Evolutionary conservation across 768 basidiomycete genomes (phyloP), one percentile per base, ranked within the genome.

Genomic region (Pleurotus platypus): DNA sequence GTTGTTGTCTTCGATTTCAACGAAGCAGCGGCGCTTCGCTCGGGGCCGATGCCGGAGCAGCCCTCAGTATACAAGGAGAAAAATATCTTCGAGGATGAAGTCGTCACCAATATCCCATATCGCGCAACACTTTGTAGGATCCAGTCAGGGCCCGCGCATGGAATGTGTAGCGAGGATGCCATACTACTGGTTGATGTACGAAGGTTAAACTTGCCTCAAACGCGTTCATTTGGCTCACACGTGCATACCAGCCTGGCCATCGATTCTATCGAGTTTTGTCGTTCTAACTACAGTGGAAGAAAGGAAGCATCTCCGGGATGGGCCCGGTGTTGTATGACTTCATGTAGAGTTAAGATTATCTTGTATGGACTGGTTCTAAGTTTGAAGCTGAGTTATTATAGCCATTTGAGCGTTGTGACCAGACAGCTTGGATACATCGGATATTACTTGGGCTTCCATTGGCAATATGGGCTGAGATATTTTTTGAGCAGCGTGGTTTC

Each of bases 81-180:
- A n/a, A 62, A 62, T 45, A 63, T 80, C 39, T 86, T 84, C 61
- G 56, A 57, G 30, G 64, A 68, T 1, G 66, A 71, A 51, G 73
- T 84, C 26, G 59, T 60, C 26, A 84, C 83, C 18, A 67, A 64
- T 35, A 63, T 85, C 51, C 80, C 82, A 35, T 84, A 76, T 64
- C 72, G 76, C 24, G 27, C 20, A 5, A n/a, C 22, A 3, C 7
- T 22, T 3, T 16, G 24, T 38, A 40, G n/a, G 37, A 63, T 77
- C 16, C 69, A 67, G 56, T 66, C 62, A 5, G 56, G 69, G 47
- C 39, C 59, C 11, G 38, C 77, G 54, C 64, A 64, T 49, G 74
- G 72, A 6, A 78, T 87, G 77, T 79, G 84, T 70, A 78, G 75
- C 60, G 83, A 84, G 65, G 84, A 86, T 66, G 72, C 69, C 58